Conservation (phyloP, 176 grass and related monocot species). For the Oryza nivara region DNA sequence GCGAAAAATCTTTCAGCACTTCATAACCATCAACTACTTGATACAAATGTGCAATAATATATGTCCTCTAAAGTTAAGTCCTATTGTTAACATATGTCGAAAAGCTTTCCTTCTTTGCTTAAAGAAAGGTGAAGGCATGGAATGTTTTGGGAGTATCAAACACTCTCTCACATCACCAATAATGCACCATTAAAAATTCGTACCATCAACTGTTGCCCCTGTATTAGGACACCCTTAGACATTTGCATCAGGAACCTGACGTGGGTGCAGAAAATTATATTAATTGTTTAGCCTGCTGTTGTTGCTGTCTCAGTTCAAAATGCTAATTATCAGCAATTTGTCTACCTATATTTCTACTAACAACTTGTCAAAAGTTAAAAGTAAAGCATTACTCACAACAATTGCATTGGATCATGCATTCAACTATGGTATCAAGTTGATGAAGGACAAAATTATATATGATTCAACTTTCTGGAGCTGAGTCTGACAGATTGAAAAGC, state of each 20-base stretch:
- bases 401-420: neutral
- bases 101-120: slow-evolving; percentile 31
- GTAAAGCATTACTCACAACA: slow-evolving; percentile 11
- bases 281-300: neutral
- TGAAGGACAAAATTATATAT: neutral
- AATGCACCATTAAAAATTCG: slow-evolving; percentile 31
- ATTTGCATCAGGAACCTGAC: slow-evolving; percentile 17
- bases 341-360: neutral
- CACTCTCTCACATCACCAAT: slow-evolving; percentile 38
- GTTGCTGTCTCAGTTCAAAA: slow-evolving; percentile 26
- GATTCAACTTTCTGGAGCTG: slow-evolving; percentile 4
- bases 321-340: neutral
- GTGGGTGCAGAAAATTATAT: slow-evolving; percentile 20
- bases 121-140: slow-evolving; percentile 23
- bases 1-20: slow-evolving; percentile 24
- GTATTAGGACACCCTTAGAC: neutral
- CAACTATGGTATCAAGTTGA: slow-evolving; percentile 6
- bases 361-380: neutral
- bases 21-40: slow-evolving; percentile 1
- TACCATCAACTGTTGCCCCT: slow-evolving; percentile 3
- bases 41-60: neutral
- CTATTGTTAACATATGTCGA: slow-evolving; percentile 32
- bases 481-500: neutral
- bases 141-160: slow-evolving; percentile 36
- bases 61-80: neutral